A percentile compares a stretch with the other conserved stretches of the same genome.
Conservation (phyloP, 768 basidiomycete genomes). For the Rhizopogon roseolus region DNA sequence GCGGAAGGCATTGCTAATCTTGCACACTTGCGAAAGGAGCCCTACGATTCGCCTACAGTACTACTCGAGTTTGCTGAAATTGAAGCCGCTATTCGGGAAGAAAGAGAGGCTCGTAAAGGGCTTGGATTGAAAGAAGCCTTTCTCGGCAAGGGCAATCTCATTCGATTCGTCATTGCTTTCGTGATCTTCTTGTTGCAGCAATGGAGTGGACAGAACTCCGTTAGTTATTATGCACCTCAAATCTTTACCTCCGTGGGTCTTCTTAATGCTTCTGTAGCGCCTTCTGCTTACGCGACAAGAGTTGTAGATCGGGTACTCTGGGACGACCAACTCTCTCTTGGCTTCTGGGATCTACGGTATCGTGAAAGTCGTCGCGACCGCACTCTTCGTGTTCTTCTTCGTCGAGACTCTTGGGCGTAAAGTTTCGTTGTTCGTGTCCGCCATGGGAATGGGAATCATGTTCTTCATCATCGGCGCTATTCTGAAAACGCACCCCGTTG, state of each 20-base stretch:
- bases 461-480: conserved; percentile 86
- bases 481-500: conserved; percentile 66
- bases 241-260: conserved; percentile 58
- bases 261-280: not conserved
- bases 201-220: conserved; percentile 82
- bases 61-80: conserved; percentile 74
- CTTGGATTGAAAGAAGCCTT: conserved; percentile 69
- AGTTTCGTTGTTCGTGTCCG: conserved; percentile 65
- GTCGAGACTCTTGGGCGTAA: conserved; percentile 69
- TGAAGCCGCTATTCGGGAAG: conserved; percentile 73
- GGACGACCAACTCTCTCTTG: conserved; percentile 54
- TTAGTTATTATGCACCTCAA: conserved; percentile 72
- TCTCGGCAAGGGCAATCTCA: conserved; percentile 74
- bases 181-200: conserved; percentile 78
- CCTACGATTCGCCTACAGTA: conserved; percentile 37
- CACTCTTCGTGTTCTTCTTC: conserved; percentile 60
- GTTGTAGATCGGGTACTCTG: conserved; percentile 60
- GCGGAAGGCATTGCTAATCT: conserved; percentile 55
- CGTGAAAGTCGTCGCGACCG: conserved; percentile 64
- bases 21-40: conserved; percentile 55
- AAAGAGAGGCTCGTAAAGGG: conserved; percentile 58
- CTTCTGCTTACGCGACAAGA: not conserved
- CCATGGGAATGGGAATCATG: conserved; percentile 70
- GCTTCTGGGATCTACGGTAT: conserved; percentile 70
- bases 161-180: conserved; percentile 83